phyloP scores from a whole-genome alignment of 805 yeast genomes.

The Komagataella populi region DNA sequence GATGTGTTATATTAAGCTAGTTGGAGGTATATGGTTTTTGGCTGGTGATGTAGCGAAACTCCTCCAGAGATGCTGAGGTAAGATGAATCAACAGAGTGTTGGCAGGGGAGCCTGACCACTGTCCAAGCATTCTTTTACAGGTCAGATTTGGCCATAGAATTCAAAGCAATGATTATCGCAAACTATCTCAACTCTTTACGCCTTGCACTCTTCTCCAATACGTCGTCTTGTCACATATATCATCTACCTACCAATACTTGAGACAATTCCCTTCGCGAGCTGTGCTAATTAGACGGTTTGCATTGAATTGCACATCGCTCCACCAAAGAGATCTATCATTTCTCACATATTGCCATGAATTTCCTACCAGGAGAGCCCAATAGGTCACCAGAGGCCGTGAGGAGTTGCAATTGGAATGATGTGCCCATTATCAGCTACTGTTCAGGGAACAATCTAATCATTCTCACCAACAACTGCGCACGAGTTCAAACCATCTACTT shows the following conservation, averaged over 20 bases:
- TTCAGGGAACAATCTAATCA: constrained; percentile 78
- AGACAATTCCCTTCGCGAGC: not conserved
- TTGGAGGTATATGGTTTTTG: not conserved
- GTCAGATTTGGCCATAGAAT: not conserved
- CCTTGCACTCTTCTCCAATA: not conserved
- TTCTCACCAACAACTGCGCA: constrained; percentile 34
- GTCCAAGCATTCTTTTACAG: no score
- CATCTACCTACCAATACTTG: not conserved
- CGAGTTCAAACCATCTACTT: constrained; percentile 69
- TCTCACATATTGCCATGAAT: constrained; percentile 33
- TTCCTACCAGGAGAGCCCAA: constrained; percentile 85
- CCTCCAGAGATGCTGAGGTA: not conserved
- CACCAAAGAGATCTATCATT: constrained; percentile 8
- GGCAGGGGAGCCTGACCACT: not conserved
- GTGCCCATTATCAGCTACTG: constrained; percentile 60
- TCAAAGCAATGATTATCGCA: not conserved
- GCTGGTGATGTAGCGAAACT: not conserved
- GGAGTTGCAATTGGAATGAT: constrained; percentile 52
- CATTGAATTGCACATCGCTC: not conserved
- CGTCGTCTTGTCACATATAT: not conserved
- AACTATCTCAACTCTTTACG: not conserved
- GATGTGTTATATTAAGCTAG: not conserved
- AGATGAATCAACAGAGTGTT: not conserved
- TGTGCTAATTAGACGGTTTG: not conserved
- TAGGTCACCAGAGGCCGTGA: constrained; percentile 34